Conservation (phyloP, 768 basidiomycete genomes). For the Collybia sp. region DNA sequence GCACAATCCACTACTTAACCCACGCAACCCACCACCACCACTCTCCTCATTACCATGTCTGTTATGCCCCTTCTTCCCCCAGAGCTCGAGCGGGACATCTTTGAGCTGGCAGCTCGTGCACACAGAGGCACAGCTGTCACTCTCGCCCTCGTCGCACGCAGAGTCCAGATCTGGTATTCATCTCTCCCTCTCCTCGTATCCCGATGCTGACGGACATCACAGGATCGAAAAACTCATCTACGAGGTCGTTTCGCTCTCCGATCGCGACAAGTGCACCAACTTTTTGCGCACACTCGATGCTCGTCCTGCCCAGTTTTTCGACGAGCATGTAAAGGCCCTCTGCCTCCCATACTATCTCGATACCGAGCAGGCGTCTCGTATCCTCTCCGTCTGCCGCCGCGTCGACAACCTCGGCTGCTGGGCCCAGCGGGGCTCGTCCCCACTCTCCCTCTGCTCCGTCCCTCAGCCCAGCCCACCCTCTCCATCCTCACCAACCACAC, state of each 20-base stretch:
- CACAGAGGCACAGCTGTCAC: constrained; percentile 18
- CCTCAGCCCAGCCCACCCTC: background rate
- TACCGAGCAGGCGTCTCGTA: background rate
- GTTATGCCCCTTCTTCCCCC: constrained; percentile 18
- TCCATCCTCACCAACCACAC: too few relatives aligned
- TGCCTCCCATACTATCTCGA: background rate
- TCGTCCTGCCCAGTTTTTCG: background rate
- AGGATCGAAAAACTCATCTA: background rate
- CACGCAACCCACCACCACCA: too few relatives aligned
- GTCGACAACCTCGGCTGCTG: background rate
- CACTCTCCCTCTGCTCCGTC: background rate
- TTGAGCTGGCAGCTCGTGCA: constrained; percentile 22
- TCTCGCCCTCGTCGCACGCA: constrained; percentile 19
- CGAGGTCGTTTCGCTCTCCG: background rate
- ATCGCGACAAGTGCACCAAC: background rate
- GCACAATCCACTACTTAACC: too few relatives aligned
- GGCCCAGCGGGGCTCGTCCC: background rate
- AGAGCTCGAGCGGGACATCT: constrained; percentile 28
- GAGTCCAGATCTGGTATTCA: constrained; percentile 18
- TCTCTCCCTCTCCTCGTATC: too few relatives aligned
- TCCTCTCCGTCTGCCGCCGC: background rate
- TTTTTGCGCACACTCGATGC: background rate
- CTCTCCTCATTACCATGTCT: background rate
- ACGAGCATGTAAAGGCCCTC: background rate
- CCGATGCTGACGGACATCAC: background rate